Base-by-base conservation (phyloP, 2,329 filamentous ascomycete genomes). In the Pseudopithomyces maydicus region DNA sequence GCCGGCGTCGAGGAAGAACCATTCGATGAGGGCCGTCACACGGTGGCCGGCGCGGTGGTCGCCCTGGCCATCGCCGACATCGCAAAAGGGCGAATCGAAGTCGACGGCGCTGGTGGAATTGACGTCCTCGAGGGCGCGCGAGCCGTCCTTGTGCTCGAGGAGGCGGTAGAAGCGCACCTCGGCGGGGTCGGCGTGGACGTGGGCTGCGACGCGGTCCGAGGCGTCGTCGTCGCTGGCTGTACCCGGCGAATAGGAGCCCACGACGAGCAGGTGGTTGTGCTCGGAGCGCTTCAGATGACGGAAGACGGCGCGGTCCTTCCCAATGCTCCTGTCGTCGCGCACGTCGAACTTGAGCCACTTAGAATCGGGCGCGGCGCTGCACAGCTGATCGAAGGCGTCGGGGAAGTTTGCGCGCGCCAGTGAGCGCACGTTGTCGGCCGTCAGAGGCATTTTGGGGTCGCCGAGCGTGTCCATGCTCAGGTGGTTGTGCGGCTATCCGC, bases 131-230 rank as follows among this genome's bases (percentile, higher is more conserved):
- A 70, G 51, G 46, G 68, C 63, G 6, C 52, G 60, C 33, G 62
- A 61, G 46, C 57, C 56, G 17, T 64, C 44, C 2, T 52, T 59
- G 20, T 54, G 50, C 29, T 69, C 62, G 36, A 57, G 56, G 20
- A 68, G 60, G 45, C 68, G 68, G 52, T 67, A 69, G 19, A 70
- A 70, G 39, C 64, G 67, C 22, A 69, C 66, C 42, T 68, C 68
- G 23, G 68, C 66, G 43, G 67, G 64, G 51, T 70, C 63, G 23
- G 62, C 55, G 58, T 70, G 68, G 41, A 70, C 64, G 46, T 70
- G 68, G 11, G 68, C 68, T 12, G 63, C 64, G 23, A 70, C 68
- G 23, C 66, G 62, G 39, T 67, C 64, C 19, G 56, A 59, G 4
- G 63, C 61, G 29, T 64, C 61, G 26, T 64, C 61, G 29, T 66